phyloP scores from a whole-genome alignment of 1,284 basidiomycete genomes.

The Fomitiporia mediterranea region DNA sequence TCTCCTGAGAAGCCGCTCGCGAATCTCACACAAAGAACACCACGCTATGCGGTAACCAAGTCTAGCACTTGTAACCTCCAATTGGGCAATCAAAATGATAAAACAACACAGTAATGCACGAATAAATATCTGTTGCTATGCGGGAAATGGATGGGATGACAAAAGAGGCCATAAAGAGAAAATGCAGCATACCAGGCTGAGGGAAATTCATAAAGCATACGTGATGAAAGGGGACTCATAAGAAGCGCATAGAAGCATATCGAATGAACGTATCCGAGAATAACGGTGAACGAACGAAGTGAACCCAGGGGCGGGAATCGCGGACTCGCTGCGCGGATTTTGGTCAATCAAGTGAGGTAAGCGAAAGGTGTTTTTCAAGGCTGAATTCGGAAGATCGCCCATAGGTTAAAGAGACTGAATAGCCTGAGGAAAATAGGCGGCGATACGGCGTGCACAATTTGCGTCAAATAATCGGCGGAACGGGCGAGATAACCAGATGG shows the following conservation, averaged over 20 bases:
- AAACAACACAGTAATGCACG: background rate
- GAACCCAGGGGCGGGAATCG: background rate
- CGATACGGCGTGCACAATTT: constrained; percentile 14
- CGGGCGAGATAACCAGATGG: constrained; percentile 7
- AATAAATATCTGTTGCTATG: constrained; percentile 2
- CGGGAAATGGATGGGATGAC: background rate
- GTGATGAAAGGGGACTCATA: background rate
- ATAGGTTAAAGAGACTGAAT: constrained; percentile 15
- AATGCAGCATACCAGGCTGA: background rate
- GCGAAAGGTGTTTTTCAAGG: background rate
- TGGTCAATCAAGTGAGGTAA: background rate
- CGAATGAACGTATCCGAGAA: background rate
- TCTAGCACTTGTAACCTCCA: no score
- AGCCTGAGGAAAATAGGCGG: constrained; percentile 19
- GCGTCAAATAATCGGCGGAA: constrained; percentile 3
- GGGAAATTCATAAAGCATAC: no score
- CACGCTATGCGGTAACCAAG: constrained; percentile 5
- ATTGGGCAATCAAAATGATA: background rate
- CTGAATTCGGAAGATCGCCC: constrained; percentile 8
- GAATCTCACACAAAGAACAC: background rate
- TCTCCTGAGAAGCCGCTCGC: background rate
- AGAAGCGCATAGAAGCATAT: constrained; percentile 2
- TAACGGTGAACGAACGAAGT: background rate
- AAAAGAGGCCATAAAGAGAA: background rate
- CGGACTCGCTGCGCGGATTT: no score